These are phyloP conservation scores for Fusarium odoratissimum DNA, from an alignment of 2,329 filamentous ascomycete species.

Conservation along the genomic window DNA sequence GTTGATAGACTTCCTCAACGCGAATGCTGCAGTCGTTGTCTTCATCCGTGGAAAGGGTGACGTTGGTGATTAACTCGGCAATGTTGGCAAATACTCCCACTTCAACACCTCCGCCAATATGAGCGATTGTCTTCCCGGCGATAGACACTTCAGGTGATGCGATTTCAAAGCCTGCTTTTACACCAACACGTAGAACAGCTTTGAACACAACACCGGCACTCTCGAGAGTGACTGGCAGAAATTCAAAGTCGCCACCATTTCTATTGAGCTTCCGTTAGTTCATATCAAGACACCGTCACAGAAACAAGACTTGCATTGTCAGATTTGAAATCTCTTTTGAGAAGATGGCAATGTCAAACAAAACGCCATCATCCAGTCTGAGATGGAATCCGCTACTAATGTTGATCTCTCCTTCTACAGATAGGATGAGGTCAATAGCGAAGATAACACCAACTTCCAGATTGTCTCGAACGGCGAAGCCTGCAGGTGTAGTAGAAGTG, in stretches of 20 bases:
- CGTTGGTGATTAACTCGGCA: neutral
- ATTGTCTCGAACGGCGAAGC: neutral
- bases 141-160: neutral
- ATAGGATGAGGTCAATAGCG: neutral
- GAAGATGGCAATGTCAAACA: neutral
- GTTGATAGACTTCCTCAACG: constrained; percentile 57
- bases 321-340: neutral
- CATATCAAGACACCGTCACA: rapidly evolving
- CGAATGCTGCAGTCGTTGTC: neutral
- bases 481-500: neutral
- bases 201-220: neutral
- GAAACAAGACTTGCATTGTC: neutral
- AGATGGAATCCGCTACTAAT: neutral
- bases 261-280: neutral
- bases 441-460: neutral
- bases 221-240: neutral
- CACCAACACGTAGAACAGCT: neutral
- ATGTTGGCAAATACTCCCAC: neutral
- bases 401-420: neutral
- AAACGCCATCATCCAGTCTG: neutral
- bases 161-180: neutral
- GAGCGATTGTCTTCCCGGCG: neutral
- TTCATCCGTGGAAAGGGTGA: neutral
- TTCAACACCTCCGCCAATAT: neutral
- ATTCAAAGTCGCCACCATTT: neutral